Base-by-base conservation (phyloP, 2,329 filamentous ascomycete species). In the Fusarium nelsonii region DNA sequence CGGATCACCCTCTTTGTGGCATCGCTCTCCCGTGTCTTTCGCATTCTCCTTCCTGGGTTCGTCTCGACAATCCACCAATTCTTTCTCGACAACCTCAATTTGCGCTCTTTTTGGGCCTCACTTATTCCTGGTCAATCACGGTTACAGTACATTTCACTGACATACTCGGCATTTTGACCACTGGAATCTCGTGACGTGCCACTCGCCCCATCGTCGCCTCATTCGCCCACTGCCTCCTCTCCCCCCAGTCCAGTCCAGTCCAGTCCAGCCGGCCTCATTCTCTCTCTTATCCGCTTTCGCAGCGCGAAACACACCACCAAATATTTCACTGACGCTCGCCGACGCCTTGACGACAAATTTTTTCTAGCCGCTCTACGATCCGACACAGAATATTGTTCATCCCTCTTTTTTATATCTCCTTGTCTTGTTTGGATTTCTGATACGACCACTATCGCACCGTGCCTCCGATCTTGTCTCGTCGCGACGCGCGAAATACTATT, bases 231-330 rank as follows among this genome's bases (percentile, higher is more conserved):
- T 50, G 52, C 62, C 72, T 40, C 60, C 59, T 58, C 62, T 63
- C 44, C 34, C 57, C 68, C 69, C n/a, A n/a, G n/a, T n/a, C 59
- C 59, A 50, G 57, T 62, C 34, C 26, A 45, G 43, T 30, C 26
- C 43, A 45, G 26, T 30, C 23, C 48, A 51, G 37, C 66, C 60
- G 58, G 61, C 51, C 65, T 66, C 58, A 33, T 63, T 58, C 60
- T 59, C 60, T 63, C 58, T 58, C 68, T 65, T 63, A 68, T 75
- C 68, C 65, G 54, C 68, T 60, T 68, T 56, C 68, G 58, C 74
- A 74, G 73, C 69, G 73, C 73, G 65, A 74, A 72, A 74, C 73
- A 73, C 23, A 74, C 69, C 72, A 74, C 63, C 57, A 63, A 57
- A 43, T 52, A 44, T 60, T 49, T 53, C 40, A 63, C 57, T 62